Conservation (phyloP, 148 eudicot species). For the Fagopyrum esculentum region DNA sequence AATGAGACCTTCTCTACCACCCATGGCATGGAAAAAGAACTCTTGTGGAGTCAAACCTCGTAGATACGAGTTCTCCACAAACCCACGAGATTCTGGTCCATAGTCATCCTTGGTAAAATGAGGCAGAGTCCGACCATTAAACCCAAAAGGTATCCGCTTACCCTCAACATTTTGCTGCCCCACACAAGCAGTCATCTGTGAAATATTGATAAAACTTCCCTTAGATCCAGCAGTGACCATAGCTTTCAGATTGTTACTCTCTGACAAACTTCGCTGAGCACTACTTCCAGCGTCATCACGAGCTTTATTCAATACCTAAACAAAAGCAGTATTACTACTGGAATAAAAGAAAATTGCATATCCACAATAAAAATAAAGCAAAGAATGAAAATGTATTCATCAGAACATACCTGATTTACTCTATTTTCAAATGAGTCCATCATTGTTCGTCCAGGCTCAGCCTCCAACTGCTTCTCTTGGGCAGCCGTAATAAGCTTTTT, state of each 20-base stretch:
- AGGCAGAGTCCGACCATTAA: constrained; percentile 85
- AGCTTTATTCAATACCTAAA: constrained; percentile 95
- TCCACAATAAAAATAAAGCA: not conserved
- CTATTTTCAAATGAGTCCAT: constrained; percentile 97
- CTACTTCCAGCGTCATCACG: constrained; percentile 99
- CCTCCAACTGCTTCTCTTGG: constrained; percentile 78
- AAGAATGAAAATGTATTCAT: not conserved
- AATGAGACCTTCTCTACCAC: constrained; percentile 98
- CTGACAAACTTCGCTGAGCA: constrained; percentile 89
- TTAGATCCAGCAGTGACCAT: constrained; percentile 99
- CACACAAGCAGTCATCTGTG: constrained; percentile 99
- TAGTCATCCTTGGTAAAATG: constrained; percentile 97
- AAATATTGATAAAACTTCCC: constrained; percentile 98
- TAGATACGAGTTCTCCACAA: constrained; percentile 95
- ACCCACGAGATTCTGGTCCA: constrained; percentile 99
- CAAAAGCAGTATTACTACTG: constrained; percentile 8
- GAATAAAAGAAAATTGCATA: not conserved
- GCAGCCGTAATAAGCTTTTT: constrained; percentile 69
- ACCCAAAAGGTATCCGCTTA: constrained; percentile 93
- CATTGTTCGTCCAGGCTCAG: constrained; percentile 99
- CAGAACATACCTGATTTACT: constrained; percentile 76
- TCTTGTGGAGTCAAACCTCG: constrained; percentile 97
- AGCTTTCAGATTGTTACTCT: constrained; percentile 96
- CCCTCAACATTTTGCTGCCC: constrained; percentile 99
- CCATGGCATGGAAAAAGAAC: constrained; percentile 99